Base-by-base conservation (phyloP, 2,329 filamentous ascomycete species). In the Penicillium psychrosexuale region DNA sequence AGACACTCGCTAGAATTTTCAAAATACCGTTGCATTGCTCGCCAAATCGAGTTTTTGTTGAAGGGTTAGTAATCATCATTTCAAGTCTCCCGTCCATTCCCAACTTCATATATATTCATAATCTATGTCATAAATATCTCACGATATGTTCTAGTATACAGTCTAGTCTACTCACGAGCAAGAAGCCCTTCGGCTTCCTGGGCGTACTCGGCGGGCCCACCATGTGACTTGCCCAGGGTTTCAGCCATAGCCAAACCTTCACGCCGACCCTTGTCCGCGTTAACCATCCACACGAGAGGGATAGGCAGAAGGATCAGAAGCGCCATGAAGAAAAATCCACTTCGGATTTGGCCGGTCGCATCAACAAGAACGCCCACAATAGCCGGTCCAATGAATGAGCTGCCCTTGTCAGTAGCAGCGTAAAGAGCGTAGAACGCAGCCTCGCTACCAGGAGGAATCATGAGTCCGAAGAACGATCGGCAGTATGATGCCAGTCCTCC, bases 401-500 rank as follows among this genome's bases (percentile, higher is more conserved):
- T 92, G 0, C 91, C 91, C 72, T 97, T 97, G 70, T 97, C 92
- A 0, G 92, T 97, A 55, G 96, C 95, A 22, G 92, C 92, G 67
- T 96, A 97, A 3, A 97, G 78, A 0, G 92, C 92, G 69, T 94
- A 97, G 69, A 97, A 97, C 0, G 91, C 91, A 0, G 92, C 91
- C 72, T 97, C 92, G 27, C 86, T 92, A 3, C 92, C 92, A 0
- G 90, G 89, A 0, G 92, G 92, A 55, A 97, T 94, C 53, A 97
- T 79, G 71, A 95, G 88, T 17, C 91, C 91, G 67, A 89, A 97
- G 2, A 97, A 79, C 39, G 88, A 90, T 17, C 92, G 85, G 69
- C 92, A 97, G 73, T 96, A 96, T 15, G 87, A 87, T 57, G 88
- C 87, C 38, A 97, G 75, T 0, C 92, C 92, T 9, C 92, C 92